Evolutionary conservation across 1,139 yeast genomes (phyloP).

Genomic region (Candida sojae): DNA sequence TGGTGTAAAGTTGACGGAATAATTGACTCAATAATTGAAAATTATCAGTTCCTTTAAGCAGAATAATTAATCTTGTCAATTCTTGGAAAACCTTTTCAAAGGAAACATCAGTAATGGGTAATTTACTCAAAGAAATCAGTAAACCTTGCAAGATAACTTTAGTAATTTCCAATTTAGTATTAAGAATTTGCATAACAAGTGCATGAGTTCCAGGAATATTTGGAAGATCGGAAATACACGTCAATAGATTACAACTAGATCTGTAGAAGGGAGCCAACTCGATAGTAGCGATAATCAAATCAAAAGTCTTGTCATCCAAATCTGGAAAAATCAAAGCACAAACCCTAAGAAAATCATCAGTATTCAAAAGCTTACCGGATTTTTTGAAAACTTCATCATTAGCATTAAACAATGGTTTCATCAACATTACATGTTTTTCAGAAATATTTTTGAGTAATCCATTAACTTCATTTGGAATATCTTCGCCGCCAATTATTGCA

Average conservation of each 20-base stretch:
- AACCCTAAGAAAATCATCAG: conserved; percentile 38
- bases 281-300: conserved; percentile 24
- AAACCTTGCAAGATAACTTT: conserved; percentile 31
- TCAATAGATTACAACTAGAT: conserved; percentile 28
- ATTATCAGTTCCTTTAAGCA: conserved; percentile 34
- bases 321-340: conserved; percentile 30
- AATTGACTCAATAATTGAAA: conserved; percentile 25
- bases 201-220: conserved; percentile 32
- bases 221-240: conserved; percentile 33
- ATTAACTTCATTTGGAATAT: conserved; percentile 26
- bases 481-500: conserved; percentile 43
- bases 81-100: conserved; percentile 29
- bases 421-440: conserved; percentile 26
- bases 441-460: conserved; percentile 28
- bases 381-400: conserved; percentile 28
- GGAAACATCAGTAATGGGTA: conserved; percentile 36
- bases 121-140: conserved; percentile 25
- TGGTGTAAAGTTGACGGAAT: conserved; percentile 30
- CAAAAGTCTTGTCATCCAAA: conserved; percentile 23
- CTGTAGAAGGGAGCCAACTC: conserved; percentile 31
- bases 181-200: conserved; percentile 38
- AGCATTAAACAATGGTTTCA: conserved; percentile 31
- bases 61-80: conserved; percentile 35
- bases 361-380: conserved; percentile 24
- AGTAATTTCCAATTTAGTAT: conserved; percentile 31